Base-by-base conservation (phyloP, 1,284 basidiomycete genomes). In the Cryptococcus sp. region DNA sequence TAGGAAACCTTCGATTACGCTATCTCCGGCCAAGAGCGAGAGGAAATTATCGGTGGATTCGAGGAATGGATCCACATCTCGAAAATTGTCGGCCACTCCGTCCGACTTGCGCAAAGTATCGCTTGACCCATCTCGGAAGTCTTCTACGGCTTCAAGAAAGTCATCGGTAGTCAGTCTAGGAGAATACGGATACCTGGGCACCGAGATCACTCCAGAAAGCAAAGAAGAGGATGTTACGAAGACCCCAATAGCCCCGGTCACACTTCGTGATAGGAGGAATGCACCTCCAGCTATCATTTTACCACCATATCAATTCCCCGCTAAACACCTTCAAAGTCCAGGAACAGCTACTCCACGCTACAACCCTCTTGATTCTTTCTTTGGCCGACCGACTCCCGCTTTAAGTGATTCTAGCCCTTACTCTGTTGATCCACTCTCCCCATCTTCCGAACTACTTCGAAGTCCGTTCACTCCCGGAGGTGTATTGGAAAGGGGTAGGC, bases 131-230 rank as follows among this genome's bases (percentile, higher is more conserved):
- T 16, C 23, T 28, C 50, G 49, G 46, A n/a, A 47, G 41, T 13
- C 44, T 16, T 36, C 49, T 31, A 21, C 43, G 22, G 34, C 37
- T 34, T 52, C 50, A 11, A 43, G 47, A 1, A 48, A 52, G 32
- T 59, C 60, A 22, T 64, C 60, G 13, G 53, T 63, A 18, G 62
- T 64, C 53, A 65, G 63, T 49, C 50, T 66, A 10, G 49, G 53
- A 39, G 66, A 68, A 41, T 68, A 66, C 48, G 61, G 60, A n/a
- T 68, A 68, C 41, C 57, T 68, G 16, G 66, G 49, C 2, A 60
- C 66, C 14, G 56, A 62, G 43, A 68, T 68, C 25, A n/a, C n/a
- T n/a, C n/a, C n/a, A n/a, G n/a, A n/a, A n/a, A n/a, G n/a, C n/a
- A n/a, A n/a, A n/a, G n/a, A n/a, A n/a, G n/a, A n/a, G n/a, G 56